Evolutionary conservation across 2,329 filamentous ascomycete genomes (phyloP).

Genomic region (Aulographum hederae): DNA sequence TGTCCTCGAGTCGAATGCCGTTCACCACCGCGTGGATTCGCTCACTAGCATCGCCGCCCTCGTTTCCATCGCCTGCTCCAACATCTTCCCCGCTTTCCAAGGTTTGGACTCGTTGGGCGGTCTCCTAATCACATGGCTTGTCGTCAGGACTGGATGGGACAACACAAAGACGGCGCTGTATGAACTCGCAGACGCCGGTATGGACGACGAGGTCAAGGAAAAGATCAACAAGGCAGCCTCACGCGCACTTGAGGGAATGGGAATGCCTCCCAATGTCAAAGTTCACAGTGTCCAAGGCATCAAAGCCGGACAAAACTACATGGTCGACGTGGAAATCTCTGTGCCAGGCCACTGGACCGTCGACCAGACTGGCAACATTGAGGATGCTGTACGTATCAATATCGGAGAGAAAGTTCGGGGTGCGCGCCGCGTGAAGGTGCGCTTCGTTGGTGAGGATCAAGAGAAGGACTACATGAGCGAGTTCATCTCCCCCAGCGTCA

Average conservation of each 20-base stretch:
- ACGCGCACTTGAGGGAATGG: conserved; percentile 12
- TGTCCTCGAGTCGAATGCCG: conserved; percentile 82
- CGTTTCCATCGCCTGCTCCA: conserved; percentile 73
- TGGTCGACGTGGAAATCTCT: conserved; percentile 75
- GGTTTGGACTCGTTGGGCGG: conserved; percentile 94
- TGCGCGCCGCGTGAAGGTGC: conserved; percentile 64
- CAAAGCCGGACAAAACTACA: conserved; percentile 92
- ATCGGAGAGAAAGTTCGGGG: conserved; percentile 67
- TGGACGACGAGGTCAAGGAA: conserved; percentile 67
- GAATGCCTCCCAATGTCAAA: conserved; percentile 38
- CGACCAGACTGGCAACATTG: conserved; percentile 48
- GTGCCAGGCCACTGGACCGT: conserved; percentile 65
- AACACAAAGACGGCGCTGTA: conserved; percentile 71
- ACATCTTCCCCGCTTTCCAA: conserved; percentile 64
- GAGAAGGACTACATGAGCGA: conserved; percentile 53
- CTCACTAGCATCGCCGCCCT: conserved; percentile 88
- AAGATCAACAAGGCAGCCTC: conserved; percentile 46
- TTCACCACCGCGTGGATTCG: conserved; percentile 65
- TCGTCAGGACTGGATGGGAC: conserved; percentile 72
- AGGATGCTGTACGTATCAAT: conserved; percentile 52
- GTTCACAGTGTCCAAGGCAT: conserved; percentile 69
- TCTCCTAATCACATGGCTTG: conserved; percentile 80
- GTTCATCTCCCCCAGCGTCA: conserved; percentile 20
- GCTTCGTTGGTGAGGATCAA: conserved; percentile 58
- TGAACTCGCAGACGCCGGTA: conserved; percentile 78